Evolutionary conservation across 345 rosid genomes (phyloP).

Genomic region (Eucalyptus regnans): DNA sequence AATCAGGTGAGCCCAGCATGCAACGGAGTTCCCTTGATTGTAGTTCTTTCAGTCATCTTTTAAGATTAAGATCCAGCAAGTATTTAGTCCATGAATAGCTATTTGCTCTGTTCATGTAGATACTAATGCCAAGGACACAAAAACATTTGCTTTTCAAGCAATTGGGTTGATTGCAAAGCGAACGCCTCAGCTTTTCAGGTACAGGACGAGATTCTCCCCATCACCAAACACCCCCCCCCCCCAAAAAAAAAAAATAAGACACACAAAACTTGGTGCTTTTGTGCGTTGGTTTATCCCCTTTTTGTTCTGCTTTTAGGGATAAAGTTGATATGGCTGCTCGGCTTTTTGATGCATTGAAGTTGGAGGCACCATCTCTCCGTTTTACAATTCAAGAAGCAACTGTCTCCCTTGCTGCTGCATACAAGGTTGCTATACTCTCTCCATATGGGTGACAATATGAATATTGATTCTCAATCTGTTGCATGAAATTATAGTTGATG

Average conservation of each 20-base stretch:
- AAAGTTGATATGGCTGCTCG: constrained; percentile 88
- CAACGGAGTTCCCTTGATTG: background rate
- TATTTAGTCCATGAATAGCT: background rate
- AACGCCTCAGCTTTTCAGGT: constrained; percentile 91
- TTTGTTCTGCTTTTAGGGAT: constrained; percentile 39
- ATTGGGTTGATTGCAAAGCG: constrained; percentile 90
- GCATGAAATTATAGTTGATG: background rate
- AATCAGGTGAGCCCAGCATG: constrained; percentile 45
- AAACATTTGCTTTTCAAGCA: constrained; percentile 78
- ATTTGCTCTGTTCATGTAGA: constrained; percentile 26
- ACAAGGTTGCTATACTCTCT: constrained; percentile 36
- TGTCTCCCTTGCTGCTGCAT: constrained; percentile 70
- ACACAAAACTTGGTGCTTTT: background rate
- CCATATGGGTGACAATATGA: background rate
- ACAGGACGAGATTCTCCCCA: background rate
- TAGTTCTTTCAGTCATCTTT: background rate
- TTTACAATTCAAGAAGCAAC: constrained; percentile 77
- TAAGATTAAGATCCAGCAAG: background rate
- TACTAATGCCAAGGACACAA: constrained; percentile 61
- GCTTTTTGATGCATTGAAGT: constrained; percentile 80
- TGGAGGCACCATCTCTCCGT: constrained; percentile 63
- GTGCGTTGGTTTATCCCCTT: background rate
- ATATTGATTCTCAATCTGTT: background rate
- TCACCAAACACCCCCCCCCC: too few species aligned
- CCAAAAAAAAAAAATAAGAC: background rate